Evolutionary conservation across 2,329 filamentous ascomycete species (phyloP).

Genomic region (Hypomyces perniciosus): DNA sequence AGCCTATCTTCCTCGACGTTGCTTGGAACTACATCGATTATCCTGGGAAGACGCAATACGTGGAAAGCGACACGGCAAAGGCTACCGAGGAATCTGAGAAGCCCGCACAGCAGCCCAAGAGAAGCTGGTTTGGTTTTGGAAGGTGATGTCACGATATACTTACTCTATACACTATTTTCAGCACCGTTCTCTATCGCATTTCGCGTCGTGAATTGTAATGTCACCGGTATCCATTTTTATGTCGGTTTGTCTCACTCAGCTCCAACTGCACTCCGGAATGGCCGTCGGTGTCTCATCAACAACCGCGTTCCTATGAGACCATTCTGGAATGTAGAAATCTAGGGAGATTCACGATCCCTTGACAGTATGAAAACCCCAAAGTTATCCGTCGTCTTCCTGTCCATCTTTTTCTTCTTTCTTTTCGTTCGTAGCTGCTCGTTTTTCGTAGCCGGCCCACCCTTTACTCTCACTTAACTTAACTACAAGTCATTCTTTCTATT

Average conservation of each 20-base stretch:
- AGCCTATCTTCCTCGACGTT: constrained; percentile 92
- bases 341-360: background rate
- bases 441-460: no score
- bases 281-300: background rate
- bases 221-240: no score
- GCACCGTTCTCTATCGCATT: background rate
- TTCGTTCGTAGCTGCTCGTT: background rate
- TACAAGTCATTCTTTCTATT: no score
- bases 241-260: no score
- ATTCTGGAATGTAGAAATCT: constrained; percentile 4
- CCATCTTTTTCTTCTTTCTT: no score
- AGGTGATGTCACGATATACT: constrained; percentile 29
- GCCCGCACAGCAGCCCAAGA: constrained; percentile 47
- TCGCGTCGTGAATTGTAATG: background rate
- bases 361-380: background rate
- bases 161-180: background rate
- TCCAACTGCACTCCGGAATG: no score
- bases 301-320: background rate
- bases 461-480: no score
- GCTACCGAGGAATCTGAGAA: constrained; percentile 32
- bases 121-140: constrained; percentile 73
- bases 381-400: background rate
- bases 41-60: constrained; percentile 51
- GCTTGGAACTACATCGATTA: constrained; percentile 98
- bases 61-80: constrained; percentile 20